A percentile compares a stretch with the other conserved stretches of the same genome.
phyloP scores from a whole-genome alignment of 2,329 filamentous ascomycete genomes.

The Knufia petricola region DNA sequence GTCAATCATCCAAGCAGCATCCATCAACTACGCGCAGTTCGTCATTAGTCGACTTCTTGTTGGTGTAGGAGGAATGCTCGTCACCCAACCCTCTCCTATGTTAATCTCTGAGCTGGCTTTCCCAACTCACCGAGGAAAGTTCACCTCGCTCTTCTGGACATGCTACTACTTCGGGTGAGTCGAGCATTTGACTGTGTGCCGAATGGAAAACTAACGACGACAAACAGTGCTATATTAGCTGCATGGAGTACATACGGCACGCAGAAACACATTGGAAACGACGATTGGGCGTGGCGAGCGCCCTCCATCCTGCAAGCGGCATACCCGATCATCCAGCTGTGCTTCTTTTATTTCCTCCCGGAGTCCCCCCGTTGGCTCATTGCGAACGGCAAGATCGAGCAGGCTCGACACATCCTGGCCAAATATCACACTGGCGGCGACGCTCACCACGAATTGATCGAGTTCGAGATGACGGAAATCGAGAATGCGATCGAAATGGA shows the following conservation, averaged over 20 bases:
- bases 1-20: slow-evolving; percentile 12
- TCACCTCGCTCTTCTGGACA: slow-evolving; percentile 17
- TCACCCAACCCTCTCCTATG: slow-evolving; percentile 23
- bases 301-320: slow-evolving; percentile 23
- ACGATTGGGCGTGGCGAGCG: slow-evolving; percentile 24
- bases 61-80: slow-evolving; percentile 25
- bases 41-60: slow-evolving; percentile 25
- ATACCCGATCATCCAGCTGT: slow-evolving; percentile 14
- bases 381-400: slow-evolving; percentile 17
- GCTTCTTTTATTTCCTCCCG: slow-evolving; percentile 20
- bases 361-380: slow-evolving; percentile 25
- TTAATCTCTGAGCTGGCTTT: slow-evolving; percentile 24
- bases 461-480: slow-evolving; percentile 25
- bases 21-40: slow-evolving; percentile 28
- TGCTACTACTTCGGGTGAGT: slow-evolving; percentile 9
- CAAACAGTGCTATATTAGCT: slow-evolving; percentile 24
- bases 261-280: slow-evolving; percentile 19
- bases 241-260: slow-evolving; percentile 26
- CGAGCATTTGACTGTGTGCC: neutral
- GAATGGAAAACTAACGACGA: slow-evolving; percentile 9
- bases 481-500: slow-evolving; percentile 20
- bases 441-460: slow-evolving; percentile 15
- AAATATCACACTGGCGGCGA: slow-evolving; percentile 22
- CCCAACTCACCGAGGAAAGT: slow-evolving; percentile 21
- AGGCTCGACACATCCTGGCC: slow-evolving; percentile 21